Evolutionary conservation across 148 eudicot genomes (phyloP), one percentile per base, ranked within the genome.

Genomic region (Camellia japonica): DNA sequence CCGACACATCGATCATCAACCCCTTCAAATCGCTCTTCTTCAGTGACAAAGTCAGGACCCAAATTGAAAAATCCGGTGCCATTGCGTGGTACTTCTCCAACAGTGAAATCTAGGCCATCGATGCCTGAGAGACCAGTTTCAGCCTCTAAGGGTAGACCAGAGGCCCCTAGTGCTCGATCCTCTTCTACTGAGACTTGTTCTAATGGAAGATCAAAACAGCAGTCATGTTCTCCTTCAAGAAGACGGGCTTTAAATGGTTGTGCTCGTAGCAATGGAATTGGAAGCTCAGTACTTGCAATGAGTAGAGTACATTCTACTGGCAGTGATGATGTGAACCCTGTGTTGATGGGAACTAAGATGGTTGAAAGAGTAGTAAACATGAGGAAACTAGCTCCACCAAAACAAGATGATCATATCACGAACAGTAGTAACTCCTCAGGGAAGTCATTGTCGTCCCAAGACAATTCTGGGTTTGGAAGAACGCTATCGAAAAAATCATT

Each of bases 381-480:
- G 91, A 80, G 91, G 82, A 89, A 85, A 77, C 73, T 89, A 49
- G 90, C 90, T 75, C 91, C 90, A 3, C 91, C 91, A 3, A 89
- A 86, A 49, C 84, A 78, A 72, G 88, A 84, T 70, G 83, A 84
- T 16, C n/a, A 68, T 30, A 77, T 83, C 64, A 81, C 90, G 60
- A 85, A 85, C 61, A 69, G 61, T 9, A 78, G 14, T 81, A 87
- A 87, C 79, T 86, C 85, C 71, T 87, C 90, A 60, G 93, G 89
- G 70, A 95, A 92, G 82, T 87, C 94, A 5, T 82, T 85, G 62
- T 87, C 87, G 2, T 91, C 92, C 18, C 91, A 88, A 66, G 94
- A 90, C 63, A 89, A 89, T 76, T 81, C 94, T 23, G 98, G 98
- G 60, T 95, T 95, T 85, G 98, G 98, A 76, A 86, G 98, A 62